These are phyloP conservation scores for Colletotrichum caudatum DNA, from an alignment of 2,329 filamentous ascomycete genomes.

Conservation along the genomic window DNA sequence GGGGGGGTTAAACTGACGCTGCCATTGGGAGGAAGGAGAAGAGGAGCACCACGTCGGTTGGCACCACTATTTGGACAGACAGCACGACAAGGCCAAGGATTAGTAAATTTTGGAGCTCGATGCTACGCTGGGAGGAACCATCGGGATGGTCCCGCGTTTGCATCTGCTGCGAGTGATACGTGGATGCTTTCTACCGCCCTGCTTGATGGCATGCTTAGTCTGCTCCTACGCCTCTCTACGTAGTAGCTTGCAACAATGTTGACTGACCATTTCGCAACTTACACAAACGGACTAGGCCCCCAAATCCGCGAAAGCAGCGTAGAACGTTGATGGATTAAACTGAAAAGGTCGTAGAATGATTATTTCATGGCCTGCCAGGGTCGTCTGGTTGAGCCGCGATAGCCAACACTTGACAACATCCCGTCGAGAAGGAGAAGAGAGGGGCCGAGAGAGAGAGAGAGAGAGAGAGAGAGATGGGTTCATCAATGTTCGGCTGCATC, in stretches of 20 bases:
- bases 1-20: not conserved
- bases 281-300: not conserved
- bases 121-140: conserved; percentile 25
- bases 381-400: not conserved
- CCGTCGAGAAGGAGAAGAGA: no score
- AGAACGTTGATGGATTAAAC: not conserved
- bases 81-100: not conserved
- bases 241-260: conserved; percentile 6
- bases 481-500: not conserved
- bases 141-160: conserved; percentile 13
- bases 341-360: not conserved
- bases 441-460: not conserved
- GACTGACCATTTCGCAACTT: not conserved
- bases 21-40: not conserved
- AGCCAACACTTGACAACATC: not conserved
- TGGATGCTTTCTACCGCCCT: not conserved
- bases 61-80: not conserved
- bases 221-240: not conserved
- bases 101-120: not conserved
- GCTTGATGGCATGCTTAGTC: not conserved
- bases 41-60: not conserved
- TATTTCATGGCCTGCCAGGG: conserved; percentile 1
- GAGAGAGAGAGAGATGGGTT: not conserved
- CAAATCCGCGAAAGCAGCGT: no score
- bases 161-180: not conserved